Percentiles rank a stretch among this genome's conserved stretches.
Conservation (phyloP, 768 basidiomycete genomes). For the Mycena olivaceomarginata region DNA sequence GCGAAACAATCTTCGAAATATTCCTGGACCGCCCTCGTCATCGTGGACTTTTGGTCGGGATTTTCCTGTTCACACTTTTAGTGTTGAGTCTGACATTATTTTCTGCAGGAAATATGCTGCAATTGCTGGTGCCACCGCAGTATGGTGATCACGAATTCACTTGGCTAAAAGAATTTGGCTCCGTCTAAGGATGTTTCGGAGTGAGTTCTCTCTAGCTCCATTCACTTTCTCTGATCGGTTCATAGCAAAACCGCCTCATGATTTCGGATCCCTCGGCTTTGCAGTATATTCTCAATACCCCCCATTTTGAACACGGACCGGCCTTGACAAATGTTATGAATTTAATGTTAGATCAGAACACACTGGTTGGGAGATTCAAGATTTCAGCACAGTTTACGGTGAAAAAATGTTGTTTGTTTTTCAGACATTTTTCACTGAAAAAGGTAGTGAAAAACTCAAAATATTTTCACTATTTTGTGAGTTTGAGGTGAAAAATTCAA, state of each 20-base stretch:
- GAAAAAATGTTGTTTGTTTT: too few relatives aligned
- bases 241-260: conserved; percentile 27
- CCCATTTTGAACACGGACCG: conserved; percentile 23
- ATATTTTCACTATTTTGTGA: too few relatives aligned
- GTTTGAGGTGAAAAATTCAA: too few relatives aligned
- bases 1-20: conserved; percentile 16
- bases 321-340: not conserved
- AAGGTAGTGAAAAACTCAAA: too few relatives aligned
- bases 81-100: not conserved
- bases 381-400: too few relatives aligned
- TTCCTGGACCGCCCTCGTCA: conserved; percentile 23
- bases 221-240: conserved; percentile 7
- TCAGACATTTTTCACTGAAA: too few relatives aligned
- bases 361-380: too few relatives aligned
- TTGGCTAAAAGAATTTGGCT: conserved; percentile 21
- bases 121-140: conserved; percentile 11
- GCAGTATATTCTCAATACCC: conserved; percentile 24
- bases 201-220: conserved; percentile 16
- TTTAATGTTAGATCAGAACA: not conserved
- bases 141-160: conserved; percentile 28
- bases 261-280: conserved; percentile 26
- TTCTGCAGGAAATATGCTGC: conserved; percentile 25
- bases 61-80: not conserved
- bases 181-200: conserved; percentile 35
- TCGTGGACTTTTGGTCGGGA: conserved; percentile 31